A percentile compares a stretch with the other conserved stretches of the same genome.
Conservation (phyloP, 257 asterid species). For the Salvia splendens region DNA sequence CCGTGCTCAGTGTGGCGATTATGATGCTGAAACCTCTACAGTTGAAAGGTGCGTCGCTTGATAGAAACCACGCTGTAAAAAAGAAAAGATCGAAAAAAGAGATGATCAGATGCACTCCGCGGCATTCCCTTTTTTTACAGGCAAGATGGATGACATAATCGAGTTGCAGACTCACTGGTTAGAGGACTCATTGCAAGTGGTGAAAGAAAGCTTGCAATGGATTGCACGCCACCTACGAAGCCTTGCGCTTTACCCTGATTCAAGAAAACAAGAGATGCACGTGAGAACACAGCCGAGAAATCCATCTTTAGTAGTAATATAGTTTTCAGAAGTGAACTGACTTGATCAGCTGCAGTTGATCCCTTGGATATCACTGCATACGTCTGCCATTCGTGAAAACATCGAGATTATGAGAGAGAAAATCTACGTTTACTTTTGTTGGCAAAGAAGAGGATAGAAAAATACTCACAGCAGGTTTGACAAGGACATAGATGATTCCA, state of each 20-base stretch:
- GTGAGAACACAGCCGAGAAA: background rate
- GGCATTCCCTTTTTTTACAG: background rate
- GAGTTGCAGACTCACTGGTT: slow-evolving; percentile 58
- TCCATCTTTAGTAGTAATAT: background rate
- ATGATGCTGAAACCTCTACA: slow-evolving; percentile 94
- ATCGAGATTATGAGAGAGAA: background rate
- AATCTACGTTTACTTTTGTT: background rate
- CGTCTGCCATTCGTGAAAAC: slow-evolving; percentile 50
- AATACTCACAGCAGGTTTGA: slow-evolving; percentile 81
- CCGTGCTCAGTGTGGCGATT: slow-evolving; percentile 78
- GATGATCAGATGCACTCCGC: slow-evolving; percentile 7
- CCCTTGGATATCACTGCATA: slow-evolving; percentile 80
- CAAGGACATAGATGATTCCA: slow-evolving; percentile 84
- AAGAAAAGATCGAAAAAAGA: slow-evolving; percentile 26
- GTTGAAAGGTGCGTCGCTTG: slow-evolving; percentile 79
- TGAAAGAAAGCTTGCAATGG: slow-evolving; percentile 77
- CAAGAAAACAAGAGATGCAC: background rate
- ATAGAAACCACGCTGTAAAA: slow-evolving; percentile 79
- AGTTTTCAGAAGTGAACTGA: slow-evolving; percentile 32
- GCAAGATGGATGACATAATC: background rate
- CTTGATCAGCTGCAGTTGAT: slow-evolving; percentile 81
- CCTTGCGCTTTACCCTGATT: slow-evolving; percentile 93
- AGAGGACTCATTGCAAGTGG: slow-evolving; percentile 91
- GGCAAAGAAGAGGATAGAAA: background rate
- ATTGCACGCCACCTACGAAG: slow-evolving; percentile 75